Percentiles rank a stretch among this genome's conserved stretches.
phyloP scores from a whole-genome alignment of 768 basidiomycete genomes.

The Hygrophoropsis aurantiaca region DNA sequence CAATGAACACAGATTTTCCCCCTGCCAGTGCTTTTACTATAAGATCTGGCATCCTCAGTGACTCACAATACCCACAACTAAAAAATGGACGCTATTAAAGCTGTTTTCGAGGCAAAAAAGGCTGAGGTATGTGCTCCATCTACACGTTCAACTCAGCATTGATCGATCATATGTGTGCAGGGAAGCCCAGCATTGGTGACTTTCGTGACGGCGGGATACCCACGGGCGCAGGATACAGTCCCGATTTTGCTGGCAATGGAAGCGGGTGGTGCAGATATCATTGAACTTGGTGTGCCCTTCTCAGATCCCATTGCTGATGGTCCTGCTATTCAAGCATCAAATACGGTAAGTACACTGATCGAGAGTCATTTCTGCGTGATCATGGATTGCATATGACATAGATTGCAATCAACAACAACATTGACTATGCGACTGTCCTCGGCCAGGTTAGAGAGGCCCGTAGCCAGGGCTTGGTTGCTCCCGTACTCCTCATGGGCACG shows the following conservation, averaged over 20 bases:
- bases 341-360: constrained; percentile 57
- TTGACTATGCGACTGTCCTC: constrained; percentile 73
- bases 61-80: not conserved
- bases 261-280: constrained; percentile 86
- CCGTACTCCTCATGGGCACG: constrained; percentile 92
- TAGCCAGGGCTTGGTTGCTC: constrained; percentile 73
- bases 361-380: no score
- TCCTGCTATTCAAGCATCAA: constrained; percentile 86
- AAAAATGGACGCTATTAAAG: constrained; percentile 27
- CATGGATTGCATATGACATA: constrained; percentile 35
- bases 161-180: constrained; percentile 74
- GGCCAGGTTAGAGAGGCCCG: constrained; percentile 76
- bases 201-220: constrained; percentile 93
- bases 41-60: no score
- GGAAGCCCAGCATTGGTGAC: constrained; percentile 66
- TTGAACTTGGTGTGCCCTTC: constrained; percentile 93
- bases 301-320: constrained; percentile 96
- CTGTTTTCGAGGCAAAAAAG: constrained; percentile 27
- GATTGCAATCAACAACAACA: constrained; percentile 78
- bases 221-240: constrained; percentile 73
- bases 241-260: constrained; percentile 87
- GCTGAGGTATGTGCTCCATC: constrained; percentile 9
- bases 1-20: no score
- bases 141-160: constrained; percentile 73
- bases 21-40: not conserved